Evolutionary conservation across 208 protist species (phyloP).

Genomic region (Leishmania tarentolae): DNA sequence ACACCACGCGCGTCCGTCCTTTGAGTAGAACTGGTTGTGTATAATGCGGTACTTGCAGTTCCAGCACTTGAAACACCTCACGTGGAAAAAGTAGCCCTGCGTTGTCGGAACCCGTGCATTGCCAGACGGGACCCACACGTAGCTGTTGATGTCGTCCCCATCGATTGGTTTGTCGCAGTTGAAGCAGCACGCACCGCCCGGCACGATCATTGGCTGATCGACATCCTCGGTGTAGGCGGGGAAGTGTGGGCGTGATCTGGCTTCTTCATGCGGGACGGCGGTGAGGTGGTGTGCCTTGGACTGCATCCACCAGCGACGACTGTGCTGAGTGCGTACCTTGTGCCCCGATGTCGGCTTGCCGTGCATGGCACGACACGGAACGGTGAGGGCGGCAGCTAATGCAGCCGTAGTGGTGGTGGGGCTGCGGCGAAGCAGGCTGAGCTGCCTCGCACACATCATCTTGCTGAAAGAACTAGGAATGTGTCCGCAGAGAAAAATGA

Average conservation of each 20-base stretch:
- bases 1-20: conserved; percentile 85
- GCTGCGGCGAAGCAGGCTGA: conserved; percentile 2
- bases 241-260: conserved; percentile 76
- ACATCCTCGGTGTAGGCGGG: conserved; percentile 88
- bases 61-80: conserved; percentile 91
- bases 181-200: conserved; percentile 75
- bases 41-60: conserved; percentile 85
- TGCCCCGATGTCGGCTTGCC: conserved; percentile 87
- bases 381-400: conserved; percentile 10
- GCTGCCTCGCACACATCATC: conserved; percentile 16
- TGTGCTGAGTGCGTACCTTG: conserved; percentile 91
- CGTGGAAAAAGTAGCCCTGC: conserved; percentile 92
- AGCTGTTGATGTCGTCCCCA: conserved; percentile 72
- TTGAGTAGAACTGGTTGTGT: conserved; percentile 92
- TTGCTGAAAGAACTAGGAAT: background rate
- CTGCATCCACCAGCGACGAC: conserved; percentile 86
- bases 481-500: background rate
- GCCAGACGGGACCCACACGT: conserved; percentile 88
- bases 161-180: conserved; percentile 84
- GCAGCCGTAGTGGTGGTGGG: background rate
- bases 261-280: conserved; percentile 81
- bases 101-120: conserved; percentile 82
- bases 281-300: conserved; percentile 89
- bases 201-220: conserved; percentile 80
- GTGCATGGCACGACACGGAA: conserved; percentile 55